phyloP scores from a whole-genome alignment of 148 eudicot genomes.

The Rhododendron vialii region DNA sequence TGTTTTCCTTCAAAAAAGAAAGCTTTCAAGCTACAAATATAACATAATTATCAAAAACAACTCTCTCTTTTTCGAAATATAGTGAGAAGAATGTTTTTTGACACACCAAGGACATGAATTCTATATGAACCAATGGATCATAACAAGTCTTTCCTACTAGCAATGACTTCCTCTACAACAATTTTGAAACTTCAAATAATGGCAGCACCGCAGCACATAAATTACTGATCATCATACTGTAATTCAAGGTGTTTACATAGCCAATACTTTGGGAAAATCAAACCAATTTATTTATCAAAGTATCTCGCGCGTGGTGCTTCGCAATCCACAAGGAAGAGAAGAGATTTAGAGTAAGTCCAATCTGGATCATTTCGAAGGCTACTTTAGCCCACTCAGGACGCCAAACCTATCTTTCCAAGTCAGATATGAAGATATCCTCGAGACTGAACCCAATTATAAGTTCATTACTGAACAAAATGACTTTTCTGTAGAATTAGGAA shows the following conservation, averaged over 20 bases:
- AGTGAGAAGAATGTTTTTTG: too few relatives aligned
- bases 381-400: neutral
- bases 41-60: neutral
- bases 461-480: neutral
- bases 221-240: neutral
- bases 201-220: neutral
- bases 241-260: neutral
- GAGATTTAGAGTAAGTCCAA: neutral
- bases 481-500: neutral
- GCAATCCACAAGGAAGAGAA: neutral
- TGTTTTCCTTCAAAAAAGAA: neutral
- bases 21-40: neutral
- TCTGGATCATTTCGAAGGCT: neutral
- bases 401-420: neutral
- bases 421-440: neutral
- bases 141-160: too few relatives aligned
- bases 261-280: neutral
- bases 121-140: too few relatives aligned
- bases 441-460: neutral
- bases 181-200: neutral
- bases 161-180: neutral
- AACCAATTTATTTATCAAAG: neutral
- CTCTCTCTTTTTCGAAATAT: neutral
- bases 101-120: too few relatives aligned
- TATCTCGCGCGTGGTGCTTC: neutral